These are phyloP conservation scores for Chrysoporthe cubensis DNA, from an alignment of 2,329 filamentous ascomycete species.

Conservation along the genomic window DNA sequence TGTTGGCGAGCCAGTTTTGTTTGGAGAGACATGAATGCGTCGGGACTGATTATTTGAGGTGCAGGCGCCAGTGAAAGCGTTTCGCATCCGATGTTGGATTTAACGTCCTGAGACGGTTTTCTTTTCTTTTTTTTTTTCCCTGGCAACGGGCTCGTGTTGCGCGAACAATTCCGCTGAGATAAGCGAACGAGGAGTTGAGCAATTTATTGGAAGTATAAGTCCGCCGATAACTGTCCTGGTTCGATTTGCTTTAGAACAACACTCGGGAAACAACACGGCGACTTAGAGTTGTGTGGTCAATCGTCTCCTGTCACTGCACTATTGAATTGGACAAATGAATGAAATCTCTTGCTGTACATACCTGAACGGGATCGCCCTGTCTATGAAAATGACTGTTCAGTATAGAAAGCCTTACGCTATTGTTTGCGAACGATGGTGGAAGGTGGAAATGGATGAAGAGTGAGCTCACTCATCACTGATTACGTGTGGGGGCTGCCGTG, in stretches of 20 bases:
- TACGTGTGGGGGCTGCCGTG: not conserved
- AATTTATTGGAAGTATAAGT: not conserved
- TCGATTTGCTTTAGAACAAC: not conserved
- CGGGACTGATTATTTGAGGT: not conserved
- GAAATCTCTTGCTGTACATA: not conserved
- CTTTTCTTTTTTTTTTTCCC: not conserved
- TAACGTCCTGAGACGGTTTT: constrained; percentile 3
- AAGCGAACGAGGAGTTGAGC: not conserved
- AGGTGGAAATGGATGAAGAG: not conserved
- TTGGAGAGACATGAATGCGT: constrained; percentile 11
- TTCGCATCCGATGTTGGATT: not conserved
- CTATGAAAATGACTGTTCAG: not conserved
- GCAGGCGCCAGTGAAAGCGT: not conserved
- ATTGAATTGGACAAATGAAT: not conserved
- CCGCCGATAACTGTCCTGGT: not conserved
- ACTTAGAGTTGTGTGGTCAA: not conserved
- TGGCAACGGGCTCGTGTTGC: not conserved
- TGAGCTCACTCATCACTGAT: not conserved
- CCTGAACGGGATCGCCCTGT: not conserved
- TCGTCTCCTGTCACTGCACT: not conserved
- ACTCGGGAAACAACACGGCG: not conserved
- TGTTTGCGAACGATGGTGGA: not conserved
- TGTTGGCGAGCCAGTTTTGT: constrained; percentile 5
- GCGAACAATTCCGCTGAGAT: not conserved
- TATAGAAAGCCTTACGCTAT: not conserved